These are phyloP conservation scores for Globisporangium recalcitrans DNA, from an alignment of 352 stramenopile species.

Conservation along the genomic window DNA sequence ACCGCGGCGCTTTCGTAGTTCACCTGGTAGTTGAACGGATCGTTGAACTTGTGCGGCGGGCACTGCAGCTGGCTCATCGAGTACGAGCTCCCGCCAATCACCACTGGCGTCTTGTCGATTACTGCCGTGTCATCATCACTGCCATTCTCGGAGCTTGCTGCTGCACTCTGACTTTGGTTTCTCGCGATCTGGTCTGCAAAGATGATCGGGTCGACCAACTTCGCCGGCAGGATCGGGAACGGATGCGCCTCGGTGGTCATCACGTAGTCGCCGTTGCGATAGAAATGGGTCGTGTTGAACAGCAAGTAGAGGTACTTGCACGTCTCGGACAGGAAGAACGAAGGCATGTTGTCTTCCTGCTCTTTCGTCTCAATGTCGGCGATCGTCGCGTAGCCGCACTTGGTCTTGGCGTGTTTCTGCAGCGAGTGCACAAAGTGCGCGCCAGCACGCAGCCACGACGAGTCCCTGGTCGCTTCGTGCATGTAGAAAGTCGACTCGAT, in stretches of 20 bases:
- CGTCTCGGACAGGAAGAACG: constrained; percentile 98
- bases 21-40: constrained; percentile 49
- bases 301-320: constrained; percentile 99
- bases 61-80: constrained; percentile 30
- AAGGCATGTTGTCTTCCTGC: constrained; percentile 97
- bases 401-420: constrained; percentile 87
- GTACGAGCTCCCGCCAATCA: constrained; percentile 15
- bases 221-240: constrained; percentile 72
- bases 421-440: constrained; percentile 82
- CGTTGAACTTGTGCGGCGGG: constrained; percentile 39
- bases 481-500: constrained; percentile 97
- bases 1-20: constrained; percentile 51
- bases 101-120: not conserved
- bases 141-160: not conserved
- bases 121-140: not conserved
- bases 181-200: constrained; percentile 14
- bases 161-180: not conserved
- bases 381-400: constrained; percentile 92
- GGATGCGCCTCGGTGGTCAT: constrained; percentile 97
- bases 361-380: constrained; percentile 79
- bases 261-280: constrained; percentile 87
- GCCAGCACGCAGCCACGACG: constrained; percentile 75
- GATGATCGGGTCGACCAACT: constrained; percentile 41
- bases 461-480: constrained; percentile 86
- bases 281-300: constrained; percentile 90